Conservation (phyloP, 257 asterid species). For the Rehmannia glutinosa region DNA sequence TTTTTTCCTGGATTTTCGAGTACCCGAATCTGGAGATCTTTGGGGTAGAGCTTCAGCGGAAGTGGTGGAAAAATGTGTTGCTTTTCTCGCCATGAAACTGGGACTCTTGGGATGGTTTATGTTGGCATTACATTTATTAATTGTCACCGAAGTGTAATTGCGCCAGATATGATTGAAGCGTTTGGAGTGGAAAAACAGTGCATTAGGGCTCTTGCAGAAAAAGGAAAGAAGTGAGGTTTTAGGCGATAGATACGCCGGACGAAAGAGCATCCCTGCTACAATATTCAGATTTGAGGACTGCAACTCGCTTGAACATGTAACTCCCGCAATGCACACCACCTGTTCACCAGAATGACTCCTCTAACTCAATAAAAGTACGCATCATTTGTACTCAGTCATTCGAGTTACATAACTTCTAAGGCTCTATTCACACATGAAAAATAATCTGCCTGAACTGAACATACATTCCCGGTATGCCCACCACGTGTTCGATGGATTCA, state of each 20-base stretch:
- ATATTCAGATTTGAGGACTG: neutral
- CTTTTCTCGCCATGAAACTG: constrained; percentile 31
- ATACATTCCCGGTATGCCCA: neutral
- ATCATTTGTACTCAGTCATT: neutral
- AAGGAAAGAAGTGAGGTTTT: constrained; percentile 34
- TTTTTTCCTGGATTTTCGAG: constrained; percentile 34
- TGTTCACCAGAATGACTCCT: constrained; percentile 13
- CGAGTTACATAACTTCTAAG: too few relatives aligned
- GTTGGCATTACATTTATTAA: constrained; percentile 14
- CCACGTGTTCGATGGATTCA: constrained; percentile 17
- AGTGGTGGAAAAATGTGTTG: constrained; percentile 37
- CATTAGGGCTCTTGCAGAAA: constrained; percentile 26
- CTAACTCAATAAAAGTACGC: neutral
- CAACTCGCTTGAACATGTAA: constrained; percentile 12
- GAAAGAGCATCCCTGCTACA: constrained; percentile 31
- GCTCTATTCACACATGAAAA: too few relatives aligned
- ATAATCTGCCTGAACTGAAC: neutral
- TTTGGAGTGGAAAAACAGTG: constrained; percentile 22
- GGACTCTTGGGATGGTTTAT: constrained; percentile 14
- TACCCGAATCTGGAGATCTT: constrained; percentile 13
- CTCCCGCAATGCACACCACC: neutral
- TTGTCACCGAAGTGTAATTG: neutral
- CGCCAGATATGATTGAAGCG: constrained; percentile 14
- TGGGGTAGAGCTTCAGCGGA: constrained; percentile 37
- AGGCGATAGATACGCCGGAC: constrained; percentile 29